Evolutionary conservation across 2,329 filamentous ascomycete species (phyloP).

Genomic region (Aspergillus candidus): DNA sequence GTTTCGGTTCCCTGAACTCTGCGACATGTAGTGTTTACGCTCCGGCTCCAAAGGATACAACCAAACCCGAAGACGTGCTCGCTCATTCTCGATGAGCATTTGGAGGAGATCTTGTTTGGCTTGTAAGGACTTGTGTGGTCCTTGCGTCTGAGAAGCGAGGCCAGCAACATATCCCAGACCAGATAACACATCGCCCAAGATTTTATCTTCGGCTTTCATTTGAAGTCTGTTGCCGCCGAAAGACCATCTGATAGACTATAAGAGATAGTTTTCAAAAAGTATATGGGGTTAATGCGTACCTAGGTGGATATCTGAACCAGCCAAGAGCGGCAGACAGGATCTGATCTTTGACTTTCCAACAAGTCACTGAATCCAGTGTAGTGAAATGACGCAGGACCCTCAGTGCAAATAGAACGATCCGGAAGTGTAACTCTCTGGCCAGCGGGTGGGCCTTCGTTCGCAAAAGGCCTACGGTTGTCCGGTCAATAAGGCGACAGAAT

Average conservation of each 20-base stretch:
- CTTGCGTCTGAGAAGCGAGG: slow-evolving; percentile 47
- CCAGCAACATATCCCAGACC: slow-evolving; percentile 60
- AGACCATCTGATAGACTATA: slow-evolving; percentile 59
- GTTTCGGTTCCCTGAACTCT: slow-evolving; percentile 38
- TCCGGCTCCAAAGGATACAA: slow-evolving; percentile 69
- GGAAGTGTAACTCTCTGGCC: slow-evolving; percentile 85
- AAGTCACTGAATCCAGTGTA: slow-evolving; percentile 55
- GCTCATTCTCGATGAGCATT: slow-evolving; percentile 76
- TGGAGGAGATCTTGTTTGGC: slow-evolving; percentile 79
- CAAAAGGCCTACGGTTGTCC: slow-evolving; percentile 70
- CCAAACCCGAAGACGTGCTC: slow-evolving; percentile 81
- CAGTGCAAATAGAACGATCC: slow-evolving; percentile 75
- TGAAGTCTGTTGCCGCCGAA: slow-evolving; percentile 92
- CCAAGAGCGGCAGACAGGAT: slow-evolving; percentile 77
- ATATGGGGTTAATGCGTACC: slow-evolving; percentile 33
- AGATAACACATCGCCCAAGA: slow-evolving; percentile 67
- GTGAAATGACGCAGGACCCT: slow-evolving; percentile 69
- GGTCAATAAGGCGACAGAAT: slow-evolving; percentile 73
- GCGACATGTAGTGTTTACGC: slow-evolving; percentile 47
- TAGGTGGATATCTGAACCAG: slow-evolving; percentile 80
- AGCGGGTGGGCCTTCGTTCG: slow-evolving; percentile 72
- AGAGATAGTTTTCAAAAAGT: slow-evolving; percentile 1
- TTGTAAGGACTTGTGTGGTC: slow-evolving; percentile 60
- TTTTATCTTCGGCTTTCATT: slow-evolving; percentile 81
- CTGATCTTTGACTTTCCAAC: slow-evolving; percentile 82